phyloP scores from a whole-genome alignment of 164 flowering plant genomes.

The Protea cynaroides region DNA sequence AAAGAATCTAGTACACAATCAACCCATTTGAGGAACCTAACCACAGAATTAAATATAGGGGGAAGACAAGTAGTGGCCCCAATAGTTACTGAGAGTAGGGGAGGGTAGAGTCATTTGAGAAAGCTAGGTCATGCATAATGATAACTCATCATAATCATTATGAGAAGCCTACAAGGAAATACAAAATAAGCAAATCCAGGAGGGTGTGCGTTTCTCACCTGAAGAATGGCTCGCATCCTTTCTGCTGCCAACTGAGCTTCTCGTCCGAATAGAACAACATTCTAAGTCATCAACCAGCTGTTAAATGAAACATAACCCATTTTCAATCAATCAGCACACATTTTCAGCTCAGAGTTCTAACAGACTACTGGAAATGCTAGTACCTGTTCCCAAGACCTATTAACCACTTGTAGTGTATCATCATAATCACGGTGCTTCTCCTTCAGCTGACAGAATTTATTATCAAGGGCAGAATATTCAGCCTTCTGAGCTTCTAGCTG shows the following conservation, averaged over 20 bases:
- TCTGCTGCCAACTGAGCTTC: constrained; percentile 12
- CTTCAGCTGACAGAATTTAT: constrained; percentile 40
- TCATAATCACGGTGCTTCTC: constrained; percentile 57
- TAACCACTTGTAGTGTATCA: constrained; percentile 44
- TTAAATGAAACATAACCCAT: constrained; percentile 11
- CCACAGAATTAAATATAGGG: too few species aligned
- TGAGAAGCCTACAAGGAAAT: too few species aligned
- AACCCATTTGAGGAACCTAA: too few species aligned
- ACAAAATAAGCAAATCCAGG: too few species aligned
- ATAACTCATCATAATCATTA: too few species aligned
- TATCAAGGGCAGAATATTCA: constrained; percentile 49
- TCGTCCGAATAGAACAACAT: constrained; percentile 34
- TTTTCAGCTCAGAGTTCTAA: background rate
- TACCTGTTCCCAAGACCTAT: constrained; percentile 66
- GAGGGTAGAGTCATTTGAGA: too few species aligned
- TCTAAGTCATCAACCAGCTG: constrained; percentile 66
- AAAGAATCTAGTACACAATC: too few species aligned
- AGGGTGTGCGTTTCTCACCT: constrained; percentile 32
- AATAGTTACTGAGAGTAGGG: too few species aligned
- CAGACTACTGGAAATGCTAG: background rate
- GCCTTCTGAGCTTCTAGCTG: constrained; percentile 77
- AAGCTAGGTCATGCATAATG: too few species aligned
- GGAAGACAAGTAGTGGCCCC: too few species aligned
- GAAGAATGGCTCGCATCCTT: constrained; percentile 17
- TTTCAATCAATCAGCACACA: background rate